These are phyloP conservation scores for Testicularia cyperi DNA, from an alignment of 1,284 basidiomycete species.

Conservation along the genomic window DNA sequence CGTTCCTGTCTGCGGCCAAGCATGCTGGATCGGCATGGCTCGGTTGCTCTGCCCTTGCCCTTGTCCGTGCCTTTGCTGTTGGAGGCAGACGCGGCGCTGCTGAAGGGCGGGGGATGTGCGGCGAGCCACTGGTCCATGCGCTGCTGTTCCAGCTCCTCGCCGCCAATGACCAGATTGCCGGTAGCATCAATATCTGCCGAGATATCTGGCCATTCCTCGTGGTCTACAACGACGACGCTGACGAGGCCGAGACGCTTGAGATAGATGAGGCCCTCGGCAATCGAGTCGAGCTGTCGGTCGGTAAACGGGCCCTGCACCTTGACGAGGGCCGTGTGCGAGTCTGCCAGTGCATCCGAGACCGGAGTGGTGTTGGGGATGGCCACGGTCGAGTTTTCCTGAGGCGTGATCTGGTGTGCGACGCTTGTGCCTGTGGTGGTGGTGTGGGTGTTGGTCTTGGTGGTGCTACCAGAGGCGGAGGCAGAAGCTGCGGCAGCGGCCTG, in stretches of 20 bases:
- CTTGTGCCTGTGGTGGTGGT: too few species aligned
- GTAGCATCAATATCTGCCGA: conserved; percentile 30
- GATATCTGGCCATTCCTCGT: conserved; percentile 71
- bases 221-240: conserved; percentile 89
- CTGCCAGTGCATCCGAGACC: conserved; percentile 26
- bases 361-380: conserved; percentile 32
- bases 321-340: conserved; percentile 79
- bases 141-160: conserved; percentile 35
- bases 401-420: conserved; percentile 50
- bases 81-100: background rate
- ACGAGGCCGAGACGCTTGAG: conserved; percentile 93
- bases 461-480: conserved; percentile 49
- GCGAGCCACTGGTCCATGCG: conserved; percentile 47
- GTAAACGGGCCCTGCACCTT: conserved; percentile 97
- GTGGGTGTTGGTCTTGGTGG: conserved; percentile 10
- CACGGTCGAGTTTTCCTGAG: conserved; percentile 58
- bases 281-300: conserved; percentile 89
- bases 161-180: conserved; percentile 25
- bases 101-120: conserved; percentile 12
- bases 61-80: too few species aligned
- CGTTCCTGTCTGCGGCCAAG: conserved; percentile 37
- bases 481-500: conserved; percentile 21
- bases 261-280: conserved; percentile 88
- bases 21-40: conserved; percentile 5
- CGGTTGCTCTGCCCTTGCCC: conserved; percentile 10